Percentiles rank a stretch among this genome's conserved stretches.
These are phyloP conservation scores for Amborella trichopoda DNA, from an alignment of 164 flowering plant genomes.

Conservation along the genomic window DNA sequence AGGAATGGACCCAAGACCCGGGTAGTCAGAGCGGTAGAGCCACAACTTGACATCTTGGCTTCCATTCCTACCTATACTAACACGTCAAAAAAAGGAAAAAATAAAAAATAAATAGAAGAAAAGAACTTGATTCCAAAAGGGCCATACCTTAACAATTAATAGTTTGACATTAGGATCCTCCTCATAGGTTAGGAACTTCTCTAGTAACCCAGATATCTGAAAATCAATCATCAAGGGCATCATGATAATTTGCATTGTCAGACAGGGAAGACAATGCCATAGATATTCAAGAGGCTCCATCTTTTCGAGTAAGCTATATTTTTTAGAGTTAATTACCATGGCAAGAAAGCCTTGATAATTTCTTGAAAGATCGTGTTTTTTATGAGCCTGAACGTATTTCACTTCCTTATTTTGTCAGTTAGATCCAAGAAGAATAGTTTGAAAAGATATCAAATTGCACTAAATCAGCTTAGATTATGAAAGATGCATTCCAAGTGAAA, in stretches of 20 bases:
- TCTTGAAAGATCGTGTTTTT: too few relatives aligned
- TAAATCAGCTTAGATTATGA: too few relatives aligned
- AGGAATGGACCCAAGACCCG: too few relatives aligned
- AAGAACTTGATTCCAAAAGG: background rate
- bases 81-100: background rate
- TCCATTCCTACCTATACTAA: background rate
- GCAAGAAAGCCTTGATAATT: too few relatives aligned
- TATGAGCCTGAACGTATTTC: background rate
- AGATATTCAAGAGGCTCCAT: background rate
- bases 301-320: background rate
- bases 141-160: conserved; percentile 61
- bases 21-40: too few relatives aligned
- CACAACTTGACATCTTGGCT: background rate
- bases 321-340: background rate
- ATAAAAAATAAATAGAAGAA: background rate
- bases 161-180: conserved; percentile 53
- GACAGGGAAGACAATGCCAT: background rate
- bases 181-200: conserved; percentile 53
- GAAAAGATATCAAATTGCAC: too few relatives aligned
- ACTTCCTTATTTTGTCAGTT: background rate
- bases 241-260: background rate
- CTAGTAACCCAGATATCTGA: conserved; percentile 49
- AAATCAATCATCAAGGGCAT: conserved; percentile 1
- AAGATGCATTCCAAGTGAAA: background rate
- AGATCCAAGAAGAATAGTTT: too few relatives aligned